phyloP scores from a whole-genome alignment of 2,329 filamentous ascomycete species.

The Pleomassaria siparia region DNA sequence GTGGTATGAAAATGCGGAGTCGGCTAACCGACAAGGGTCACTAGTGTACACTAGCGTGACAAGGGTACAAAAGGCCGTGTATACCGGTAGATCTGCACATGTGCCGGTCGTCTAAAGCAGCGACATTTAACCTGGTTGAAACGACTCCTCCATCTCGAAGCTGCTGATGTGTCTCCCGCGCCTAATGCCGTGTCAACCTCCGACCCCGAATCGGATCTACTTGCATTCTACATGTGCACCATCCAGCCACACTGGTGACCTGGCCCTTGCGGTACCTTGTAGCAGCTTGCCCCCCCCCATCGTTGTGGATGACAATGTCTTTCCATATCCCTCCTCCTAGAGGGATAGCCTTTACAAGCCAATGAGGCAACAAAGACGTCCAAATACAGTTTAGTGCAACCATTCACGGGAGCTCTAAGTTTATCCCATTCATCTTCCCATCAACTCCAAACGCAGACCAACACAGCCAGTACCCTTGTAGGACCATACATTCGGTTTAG shows the following conservation, averaged over 20 bases:
- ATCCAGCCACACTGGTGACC: neutral
- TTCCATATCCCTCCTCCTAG: neutral
- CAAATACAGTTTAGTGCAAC: neutral
- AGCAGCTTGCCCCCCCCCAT: neutral
- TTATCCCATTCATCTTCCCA: neutral
- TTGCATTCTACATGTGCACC: neutral
- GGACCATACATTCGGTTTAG: neutral
- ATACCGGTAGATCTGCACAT: neutral
- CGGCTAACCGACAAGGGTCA: too few species aligned
- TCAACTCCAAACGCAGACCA: neutral
- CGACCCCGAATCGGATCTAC: neutral
- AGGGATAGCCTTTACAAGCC: neutral
- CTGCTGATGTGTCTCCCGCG: neutral
- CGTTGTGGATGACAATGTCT: neutral
- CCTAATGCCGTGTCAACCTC: neutral
- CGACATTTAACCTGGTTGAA: constrained; percentile 5
- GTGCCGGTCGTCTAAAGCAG: constrained; percentile 4
- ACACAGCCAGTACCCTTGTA: neutral
- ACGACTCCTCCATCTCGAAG: constrained; percentile 1
- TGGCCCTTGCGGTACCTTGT: neutral
- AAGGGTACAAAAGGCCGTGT: constrained; percentile 4
- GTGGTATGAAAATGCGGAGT: too few species aligned
- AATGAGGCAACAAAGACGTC: neutral
- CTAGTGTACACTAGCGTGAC: neutral
- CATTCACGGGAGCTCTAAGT: neutral